phyloP scores from a whole-genome alignment of 2,329 filamentous ascomycete genomes.

The Cladosporium sp. region DNA sequence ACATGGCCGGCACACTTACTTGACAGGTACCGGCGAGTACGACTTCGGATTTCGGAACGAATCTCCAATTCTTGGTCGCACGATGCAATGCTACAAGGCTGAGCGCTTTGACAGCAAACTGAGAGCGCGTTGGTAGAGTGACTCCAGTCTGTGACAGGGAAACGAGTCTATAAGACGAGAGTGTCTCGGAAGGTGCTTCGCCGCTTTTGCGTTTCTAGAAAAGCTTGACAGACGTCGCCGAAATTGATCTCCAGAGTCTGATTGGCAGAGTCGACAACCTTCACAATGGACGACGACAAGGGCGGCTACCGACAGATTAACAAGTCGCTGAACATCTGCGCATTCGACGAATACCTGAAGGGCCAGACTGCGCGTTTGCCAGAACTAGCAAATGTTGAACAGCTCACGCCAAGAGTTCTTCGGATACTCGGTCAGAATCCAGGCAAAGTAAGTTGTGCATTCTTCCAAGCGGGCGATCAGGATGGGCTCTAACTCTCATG shows the following conservation, averaged over 20 bases:
- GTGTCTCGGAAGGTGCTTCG: too few relatives aligned
- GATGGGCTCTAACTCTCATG: not conserved
- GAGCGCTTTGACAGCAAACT: too few relatives aligned
- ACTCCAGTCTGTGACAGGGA: not conserved
- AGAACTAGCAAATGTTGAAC: constrained; percentile 17
- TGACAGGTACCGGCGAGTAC: too few relatives aligned
- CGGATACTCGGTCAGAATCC: constrained; percentile 24
- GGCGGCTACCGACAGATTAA: constrained; percentile 25
- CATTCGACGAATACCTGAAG: constrained; percentile 22
- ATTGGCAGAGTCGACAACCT: not conserved
- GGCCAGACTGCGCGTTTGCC: constrained; percentile 19
- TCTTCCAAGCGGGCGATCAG: not conserved
- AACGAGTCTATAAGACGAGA: too few relatives aligned
- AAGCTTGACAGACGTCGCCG: too few relatives aligned
- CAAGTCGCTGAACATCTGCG: constrained; percentile 22
- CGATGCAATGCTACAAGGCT: too few relatives aligned
- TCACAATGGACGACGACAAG: constrained; percentile 14
- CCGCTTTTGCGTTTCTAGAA: too few relatives aligned
- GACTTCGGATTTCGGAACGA: too few relatives aligned
- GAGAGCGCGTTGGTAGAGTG: too few relatives aligned
- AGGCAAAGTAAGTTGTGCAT: constrained; percentile 14
- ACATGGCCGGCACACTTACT: too few relatives aligned
- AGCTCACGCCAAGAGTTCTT: constrained; percentile 20
- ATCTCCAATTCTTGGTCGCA: too few relatives aligned
- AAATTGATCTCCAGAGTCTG: not conserved